A percentile compares a stretch with the other conserved stretches of the same genome.
Conservation (phyloP, 306 rosid species). For the Castanea sativa region DNA sequence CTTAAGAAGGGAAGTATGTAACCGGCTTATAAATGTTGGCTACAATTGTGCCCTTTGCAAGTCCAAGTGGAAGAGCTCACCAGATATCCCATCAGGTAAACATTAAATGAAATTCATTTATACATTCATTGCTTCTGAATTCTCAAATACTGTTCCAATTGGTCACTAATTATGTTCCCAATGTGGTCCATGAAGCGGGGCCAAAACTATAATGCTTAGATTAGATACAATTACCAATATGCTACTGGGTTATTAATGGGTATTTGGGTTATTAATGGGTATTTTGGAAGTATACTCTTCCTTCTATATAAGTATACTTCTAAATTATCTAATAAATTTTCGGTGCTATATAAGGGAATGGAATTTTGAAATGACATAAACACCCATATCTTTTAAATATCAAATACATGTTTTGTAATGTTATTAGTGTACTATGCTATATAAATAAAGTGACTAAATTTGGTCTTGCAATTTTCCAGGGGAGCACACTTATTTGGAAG, state of each 20-base stretch:
- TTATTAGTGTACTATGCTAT: too few relatives aligned
- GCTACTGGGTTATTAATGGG: too few relatives aligned
- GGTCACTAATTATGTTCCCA: not conserved
- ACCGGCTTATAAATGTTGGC: slow-evolving; percentile 46
- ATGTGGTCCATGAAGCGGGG: too few relatives aligned
- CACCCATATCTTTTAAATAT: too few relatives aligned
- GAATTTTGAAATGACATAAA: too few relatives aligned
- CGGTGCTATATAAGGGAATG: too few relatives aligned
- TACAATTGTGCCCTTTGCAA: slow-evolving; percentile 59
- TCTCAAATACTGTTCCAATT: not conserved
- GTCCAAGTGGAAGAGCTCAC: slow-evolving; percentile 68
- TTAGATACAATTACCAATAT: too few relatives aligned
- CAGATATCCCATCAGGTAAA: slow-evolving; percentile 60
- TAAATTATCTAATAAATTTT: too few relatives aligned
- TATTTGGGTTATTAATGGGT: too few relatives aligned
- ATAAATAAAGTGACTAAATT: not conserved
- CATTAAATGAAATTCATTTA: not conserved
- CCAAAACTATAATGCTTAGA: too few relatives aligned
- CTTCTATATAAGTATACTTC: rapidly evolving
- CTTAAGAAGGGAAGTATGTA: slow-evolving; percentile 53
- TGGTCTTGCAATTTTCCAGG: slow-evolving; percentile 36
- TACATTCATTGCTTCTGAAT: too few relatives aligned
- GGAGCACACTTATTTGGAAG: slow-evolving; percentile 71
- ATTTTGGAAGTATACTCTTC: rapidly evolving
- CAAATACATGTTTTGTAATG: too few relatives aligned